These are phyloP conservation scores for Podaxis sp. DNA, from an alignment of 768 basidiomycete genomes.

Conservation along the genomic window DNA sequence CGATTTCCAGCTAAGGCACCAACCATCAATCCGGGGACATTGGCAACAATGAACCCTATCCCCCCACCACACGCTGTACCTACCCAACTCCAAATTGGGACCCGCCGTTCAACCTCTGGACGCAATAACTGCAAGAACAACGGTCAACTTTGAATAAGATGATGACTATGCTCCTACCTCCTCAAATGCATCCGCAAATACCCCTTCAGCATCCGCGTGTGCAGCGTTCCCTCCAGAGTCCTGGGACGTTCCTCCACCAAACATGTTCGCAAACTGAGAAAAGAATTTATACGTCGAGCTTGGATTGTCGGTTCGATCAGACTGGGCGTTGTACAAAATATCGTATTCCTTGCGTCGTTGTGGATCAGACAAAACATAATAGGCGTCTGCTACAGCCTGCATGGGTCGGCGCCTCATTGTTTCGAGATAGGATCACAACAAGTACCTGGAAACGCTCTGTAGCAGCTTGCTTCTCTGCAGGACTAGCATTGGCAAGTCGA, in stretches of 20 bases:
- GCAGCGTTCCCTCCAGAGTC: slow-evolving; percentile 27
- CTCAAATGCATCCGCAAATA: slow-evolving; percentile 90
- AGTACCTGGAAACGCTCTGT: slow-evolving; percentile 84
- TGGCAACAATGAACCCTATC: slow-evolving; percentile 62
- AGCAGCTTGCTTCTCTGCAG: slow-evolving; percentile 66
- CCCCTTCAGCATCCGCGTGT: slow-evolving; percentile 73
- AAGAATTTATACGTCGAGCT: slow-evolving; percentile 75
- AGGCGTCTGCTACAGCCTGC: slow-evolving; percentile 88
- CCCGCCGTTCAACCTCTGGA: slow-evolving; percentile 73
- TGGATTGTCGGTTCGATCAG: slow-evolving; percentile 60
- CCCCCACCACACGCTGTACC: slow-evolving; percentile 74
- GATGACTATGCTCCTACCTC: slow-evolving; percentile 50
- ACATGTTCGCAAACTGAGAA: slow-evolving; percentile 70
- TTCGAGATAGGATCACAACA: background rate
- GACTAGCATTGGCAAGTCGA: slow-evolving; percentile 66
- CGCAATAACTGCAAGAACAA: slow-evolving; percentile 55
- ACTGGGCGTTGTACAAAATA: slow-evolving; percentile 53
- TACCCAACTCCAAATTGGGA: slow-evolving; percentile 76
- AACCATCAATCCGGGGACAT: slow-evolving; percentile 81
- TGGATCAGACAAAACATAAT: slow-evolving; percentile 87
- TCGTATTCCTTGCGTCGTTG: slow-evolving; percentile 75
- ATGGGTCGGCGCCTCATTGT: slow-evolving; percentile 1
- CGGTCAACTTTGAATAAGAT: slow-evolving; percentile 1
- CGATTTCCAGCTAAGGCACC: slow-evolving; percentile 88
- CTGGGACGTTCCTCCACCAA: slow-evolving; percentile 43